Percentiles rank a stretch among this genome's conserved stretches.
phyloP scores from a whole-genome alignment of 306 rosid genomes.

The Astragalus membranaceus region DNA sequence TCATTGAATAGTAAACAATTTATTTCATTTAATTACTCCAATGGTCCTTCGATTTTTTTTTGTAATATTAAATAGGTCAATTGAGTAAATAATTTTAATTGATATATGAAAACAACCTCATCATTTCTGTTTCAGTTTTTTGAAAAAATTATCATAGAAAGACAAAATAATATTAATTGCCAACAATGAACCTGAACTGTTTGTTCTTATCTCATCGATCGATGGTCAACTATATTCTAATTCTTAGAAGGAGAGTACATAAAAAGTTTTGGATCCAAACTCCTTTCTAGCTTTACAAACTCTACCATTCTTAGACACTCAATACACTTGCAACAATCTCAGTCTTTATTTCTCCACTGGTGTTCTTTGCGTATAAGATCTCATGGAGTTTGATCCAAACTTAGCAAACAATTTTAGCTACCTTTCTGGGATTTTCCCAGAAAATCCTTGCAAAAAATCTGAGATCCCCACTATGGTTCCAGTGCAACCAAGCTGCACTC shows the following conservation, averaged over 20 bases:
- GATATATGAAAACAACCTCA: too few species aligned
- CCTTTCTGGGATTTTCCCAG: conserved; percentile 11
- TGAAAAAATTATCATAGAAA: too few species aligned
- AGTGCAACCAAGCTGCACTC: background rate
- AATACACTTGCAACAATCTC: background rate
- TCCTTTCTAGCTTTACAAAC: background rate
- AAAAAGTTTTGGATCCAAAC: background rate
- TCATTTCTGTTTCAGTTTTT: too few species aligned
- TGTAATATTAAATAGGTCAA: too few species aligned
- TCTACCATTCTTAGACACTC: background rate
- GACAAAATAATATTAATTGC: too few species aligned
- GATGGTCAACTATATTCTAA: background rate
- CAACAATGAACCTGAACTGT: too few species aligned
- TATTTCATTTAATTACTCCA: too few species aligned
- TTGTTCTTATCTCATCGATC: too few species aligned
- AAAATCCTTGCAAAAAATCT: conserved; percentile 13
- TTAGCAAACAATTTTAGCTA: background rate
- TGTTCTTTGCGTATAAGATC: background rate
- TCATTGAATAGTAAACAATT: too few species aligned
- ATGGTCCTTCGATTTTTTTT: too few species aligned
- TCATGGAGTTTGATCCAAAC: conserved; percentile 40
- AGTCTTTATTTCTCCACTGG: conserved; percentile 7
- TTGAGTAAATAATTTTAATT: too few species aligned
- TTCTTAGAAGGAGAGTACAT: conserved; percentile 2
- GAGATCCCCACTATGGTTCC: background rate